Evolutionary conservation across 75 land plant species (phyloP).

Genomic region (Gnetum montanum): DNA sequence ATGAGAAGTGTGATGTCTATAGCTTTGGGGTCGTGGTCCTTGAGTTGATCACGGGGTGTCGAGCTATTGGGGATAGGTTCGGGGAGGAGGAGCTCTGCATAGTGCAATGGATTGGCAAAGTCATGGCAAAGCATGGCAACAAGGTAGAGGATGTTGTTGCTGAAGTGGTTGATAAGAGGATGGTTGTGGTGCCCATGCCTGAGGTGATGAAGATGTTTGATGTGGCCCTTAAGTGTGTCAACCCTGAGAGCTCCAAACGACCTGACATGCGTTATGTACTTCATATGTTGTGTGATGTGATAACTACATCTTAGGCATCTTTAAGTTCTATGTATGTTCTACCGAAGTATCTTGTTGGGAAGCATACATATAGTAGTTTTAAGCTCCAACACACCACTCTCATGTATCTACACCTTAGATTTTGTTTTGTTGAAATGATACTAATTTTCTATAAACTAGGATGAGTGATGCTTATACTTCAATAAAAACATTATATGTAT

Average conservation of each 20-base stretch:
- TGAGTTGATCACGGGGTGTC: conserved; percentile 73
- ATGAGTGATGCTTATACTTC: no score
- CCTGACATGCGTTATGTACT: conserved; percentile 88
- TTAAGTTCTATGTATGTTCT: no score
- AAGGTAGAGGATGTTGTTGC: conserved; percentile 21
- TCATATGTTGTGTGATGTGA: no score
- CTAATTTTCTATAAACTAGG: no score
- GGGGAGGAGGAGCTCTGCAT: conserved; percentile 80
- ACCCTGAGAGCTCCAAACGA: conserved; percentile 53
- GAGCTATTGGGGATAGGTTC: conserved; percentile 72
- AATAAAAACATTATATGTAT: no score
- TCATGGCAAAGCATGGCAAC: no score
- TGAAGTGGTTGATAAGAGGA: conserved; percentile 39
- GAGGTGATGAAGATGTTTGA: conserved; percentile 47
- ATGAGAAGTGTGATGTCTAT: conserved; percentile 90
- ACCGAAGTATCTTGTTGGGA: no score
- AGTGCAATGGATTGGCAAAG: conserved; percentile 53
- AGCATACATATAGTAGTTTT: no score
- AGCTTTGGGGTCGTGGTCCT: conserved; percentile 88
- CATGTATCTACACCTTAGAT: no score
- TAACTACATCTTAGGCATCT: no score
- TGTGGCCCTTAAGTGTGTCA: conserved; percentile 57
- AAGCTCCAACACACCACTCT: no score
- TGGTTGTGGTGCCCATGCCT: conserved; percentile 23
- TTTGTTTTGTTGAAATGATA: no score